Evolutionary conservation across 116 monocot species (phyloP), one percentile per base, ranked within the genome.

Genomic region (Zostera marina): DNA sequence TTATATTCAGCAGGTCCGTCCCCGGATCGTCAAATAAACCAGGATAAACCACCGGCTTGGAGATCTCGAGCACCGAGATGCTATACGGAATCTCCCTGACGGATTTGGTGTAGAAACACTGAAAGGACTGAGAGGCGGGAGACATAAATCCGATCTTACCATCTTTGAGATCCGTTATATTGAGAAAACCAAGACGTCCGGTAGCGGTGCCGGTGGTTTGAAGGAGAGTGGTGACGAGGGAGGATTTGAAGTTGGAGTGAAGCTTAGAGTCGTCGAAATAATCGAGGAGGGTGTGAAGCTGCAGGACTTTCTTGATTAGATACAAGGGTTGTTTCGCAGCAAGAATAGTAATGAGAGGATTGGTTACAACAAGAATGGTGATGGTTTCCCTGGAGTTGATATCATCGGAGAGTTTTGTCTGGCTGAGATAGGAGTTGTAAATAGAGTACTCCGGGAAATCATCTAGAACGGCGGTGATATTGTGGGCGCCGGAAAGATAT

Each of bases 231-330:
- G 81, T 84, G n/a, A n/a, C n/a, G n/a, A 54, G 81, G 66, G 64
- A 81, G 68, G 15, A 74, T 68, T 63, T 13, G 44, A 81, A 74
- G 70, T 87, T 62, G 73, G 65, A 62, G 56, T 84, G 88, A 63
- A 93, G 84, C 79, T 93, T 93, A 21, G 52, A 25, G 8, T 74
- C 57, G 77, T 93, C 93, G 77, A 64, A 93, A 79, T 88, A 93
- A 72, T 93, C 93, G 61, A 93, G 84, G n/a, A 93, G 72, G 44
- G 79, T 76, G 16, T 81, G 93, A 21, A 93, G 69, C 43, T 84
- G 84, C 25, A 93, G 84, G 7, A 80, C 92, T 47, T 71, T 78
- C 71, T 86, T 92, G 60, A 91, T 59, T 51, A 53, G 82, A 23
- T 82, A 70, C 7, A 82, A 80, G 41, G 77, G 53, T 52, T 65